Conservation (phyloP, 106 monocot species). For the Chionographis japonica region DNA sequence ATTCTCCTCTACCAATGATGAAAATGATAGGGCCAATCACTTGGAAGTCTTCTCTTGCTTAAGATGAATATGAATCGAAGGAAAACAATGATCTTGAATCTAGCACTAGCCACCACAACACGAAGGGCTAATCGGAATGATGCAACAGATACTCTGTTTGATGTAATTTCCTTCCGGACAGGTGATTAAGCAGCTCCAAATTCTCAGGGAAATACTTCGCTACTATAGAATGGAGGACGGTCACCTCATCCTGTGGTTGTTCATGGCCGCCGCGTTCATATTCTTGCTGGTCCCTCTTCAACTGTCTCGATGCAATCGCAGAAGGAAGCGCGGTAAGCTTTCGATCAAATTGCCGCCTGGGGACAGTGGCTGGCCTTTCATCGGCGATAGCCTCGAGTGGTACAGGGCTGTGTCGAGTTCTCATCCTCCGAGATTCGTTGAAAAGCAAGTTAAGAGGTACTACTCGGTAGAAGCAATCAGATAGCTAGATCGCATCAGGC, state of each 20-base stretch:
- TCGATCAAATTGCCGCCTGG: conserved; percentile 27
- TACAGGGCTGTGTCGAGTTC: conserved; percentile 28
- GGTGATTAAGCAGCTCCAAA: no score
- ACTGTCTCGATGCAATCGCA: background rate
- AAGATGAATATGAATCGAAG: no score
- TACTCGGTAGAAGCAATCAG: background rate
- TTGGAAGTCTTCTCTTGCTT: no score
- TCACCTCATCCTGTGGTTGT: conserved; percentile 1
- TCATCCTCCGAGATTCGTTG: conserved; percentile 33
- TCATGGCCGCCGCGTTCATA: background rate
- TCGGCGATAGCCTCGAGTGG: conserved; percentile 26
- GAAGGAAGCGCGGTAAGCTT: background rate
- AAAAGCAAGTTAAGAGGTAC: conserved; percentile 35
- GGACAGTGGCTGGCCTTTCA: conserved; percentile 19
- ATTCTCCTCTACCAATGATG: no score
- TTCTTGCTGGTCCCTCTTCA: conserved; percentile 1
- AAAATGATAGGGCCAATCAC: no score
- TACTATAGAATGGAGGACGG: conserved; percentile 8
- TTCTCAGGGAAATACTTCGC: background rate
- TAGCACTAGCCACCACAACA: no score
- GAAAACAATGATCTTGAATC: no score
- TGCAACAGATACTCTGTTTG: no score
- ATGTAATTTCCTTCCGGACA: background rate
- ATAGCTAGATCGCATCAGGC: background rate
- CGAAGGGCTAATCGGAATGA: no score